phyloP scores from a whole-genome alignment of 2,329 filamentous ascomycete genomes.

The Aureobasidium sp. region DNA sequence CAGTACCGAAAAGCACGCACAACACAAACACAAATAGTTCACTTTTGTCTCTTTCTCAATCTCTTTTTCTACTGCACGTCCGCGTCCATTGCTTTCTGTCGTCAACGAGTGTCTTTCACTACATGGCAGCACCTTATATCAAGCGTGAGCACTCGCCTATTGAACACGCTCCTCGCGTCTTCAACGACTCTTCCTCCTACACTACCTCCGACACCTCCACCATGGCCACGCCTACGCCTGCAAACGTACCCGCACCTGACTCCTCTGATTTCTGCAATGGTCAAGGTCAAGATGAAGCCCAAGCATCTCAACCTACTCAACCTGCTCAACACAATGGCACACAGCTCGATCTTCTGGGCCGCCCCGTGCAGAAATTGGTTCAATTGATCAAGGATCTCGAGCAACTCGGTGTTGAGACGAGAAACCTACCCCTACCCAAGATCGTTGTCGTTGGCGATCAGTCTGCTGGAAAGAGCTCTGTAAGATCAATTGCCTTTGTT shows the following conservation, averaged over 20 bases:
- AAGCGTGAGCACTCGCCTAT: background rate
- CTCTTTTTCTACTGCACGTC: background rate
- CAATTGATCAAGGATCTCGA: slow-evolving; percentile 62
- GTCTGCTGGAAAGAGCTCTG: slow-evolving; percentile 70
- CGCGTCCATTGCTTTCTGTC: background rate
- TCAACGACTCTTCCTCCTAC: background rate
- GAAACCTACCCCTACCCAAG: slow-evolving; percentile 61
- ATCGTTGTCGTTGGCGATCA: slow-evolving; percentile 82
- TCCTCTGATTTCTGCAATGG: no score
- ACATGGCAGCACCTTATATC: background rate
- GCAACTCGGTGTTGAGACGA: slow-evolving; percentile 63
- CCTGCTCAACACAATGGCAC: no score
- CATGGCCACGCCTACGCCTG: background rate
- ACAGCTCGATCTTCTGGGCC: slow-evolving; percentile 51
- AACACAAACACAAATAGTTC: background rate
- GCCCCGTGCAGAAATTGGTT: slow-evolving; percentile 58
- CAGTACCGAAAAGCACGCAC: background rate
- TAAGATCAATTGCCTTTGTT: slow-evolving; percentile 45
- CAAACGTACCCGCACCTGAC: no score
- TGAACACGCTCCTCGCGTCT: background rate
- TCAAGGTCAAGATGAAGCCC: no score
- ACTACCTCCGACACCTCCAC: background rate
- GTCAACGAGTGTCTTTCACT: background rate
- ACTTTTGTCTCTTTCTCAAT: no score
- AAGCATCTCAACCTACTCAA: no score